A percentile compares a stretch with the other conserved stretches of the same genome.
Conservation (phyloP, 495 filamentous ascomycete species). For the Choiromyces venosus region DNA sequence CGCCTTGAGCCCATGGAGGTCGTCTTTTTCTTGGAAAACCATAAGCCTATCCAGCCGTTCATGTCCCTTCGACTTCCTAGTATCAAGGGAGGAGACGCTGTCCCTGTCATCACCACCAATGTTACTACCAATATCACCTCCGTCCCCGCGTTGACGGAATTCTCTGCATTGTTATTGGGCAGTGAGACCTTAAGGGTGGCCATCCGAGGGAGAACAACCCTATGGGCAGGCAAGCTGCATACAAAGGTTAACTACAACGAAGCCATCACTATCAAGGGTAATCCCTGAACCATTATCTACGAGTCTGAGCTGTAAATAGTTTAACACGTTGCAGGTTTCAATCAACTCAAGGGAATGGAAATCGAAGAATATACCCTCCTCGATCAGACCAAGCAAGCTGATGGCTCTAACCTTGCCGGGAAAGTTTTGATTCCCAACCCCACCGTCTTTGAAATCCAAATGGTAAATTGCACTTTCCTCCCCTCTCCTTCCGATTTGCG, state of each 20-base stretch:
- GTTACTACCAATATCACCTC: constrained; percentile 20
- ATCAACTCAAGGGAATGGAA: constrained; percentile 36
- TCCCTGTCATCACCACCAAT: constrained; percentile 27
- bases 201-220: constrained; percentile 32
- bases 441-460: constrained; percentile 35
- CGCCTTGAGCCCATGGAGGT: constrained; percentile 30
- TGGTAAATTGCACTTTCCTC: constrained; percentile 21
- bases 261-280: constrained; percentile 34
- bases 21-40: constrained; percentile 21
- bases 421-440: constrained; percentile 41
- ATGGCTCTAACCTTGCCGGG: constrained; percentile 26
- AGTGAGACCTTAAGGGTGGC: constrained; percentile 19
- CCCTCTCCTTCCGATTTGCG: background rate
- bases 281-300: background rate
- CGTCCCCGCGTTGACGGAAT: constrained; percentile 19
- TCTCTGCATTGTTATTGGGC: constrained; percentile 27
- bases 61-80: constrained; percentile 24
- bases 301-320: background rate
- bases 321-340: constrained; percentile 25
- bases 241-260: constrained; percentile 37
- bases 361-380: constrained; percentile 31
- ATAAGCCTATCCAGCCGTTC: constrained; percentile 19
- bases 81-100: constrained; percentile 25
- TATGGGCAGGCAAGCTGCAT: constrained; percentile 28
- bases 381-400: constrained; percentile 6